Base-by-base conservation (phyloP, 108 stramenopile genomes). In the Nitzschia sp. region DNA sequence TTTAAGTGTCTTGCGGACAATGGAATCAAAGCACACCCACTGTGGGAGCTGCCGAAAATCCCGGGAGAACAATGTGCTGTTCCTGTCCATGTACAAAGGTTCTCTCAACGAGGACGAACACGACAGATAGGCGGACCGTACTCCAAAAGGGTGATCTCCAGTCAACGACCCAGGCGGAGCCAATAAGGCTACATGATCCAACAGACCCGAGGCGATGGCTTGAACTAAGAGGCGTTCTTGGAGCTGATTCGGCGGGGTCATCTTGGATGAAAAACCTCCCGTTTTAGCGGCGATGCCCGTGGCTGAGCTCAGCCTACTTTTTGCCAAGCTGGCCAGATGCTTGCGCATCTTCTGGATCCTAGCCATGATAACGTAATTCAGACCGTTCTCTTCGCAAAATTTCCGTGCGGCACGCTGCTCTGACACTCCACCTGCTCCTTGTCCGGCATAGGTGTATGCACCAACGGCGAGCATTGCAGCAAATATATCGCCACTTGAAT, bases 301-400 rank as follows among this genome's bases (percentile, higher is more conserved):
- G 1, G 90, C 88, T 63, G 77, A 65, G 11, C 77, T 76, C 21
- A 92, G 62, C 45, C 95, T 83, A 29, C 66, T 77, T 68, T 83
- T 90, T 33, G 86, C 88, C n/a, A 95, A 70, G 56, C 75, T 73
- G 25, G 90, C 87, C 8, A 96, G 68, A 66, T 96, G 95, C 19
- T 64, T 56, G 36, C 92, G 71, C 86, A 96, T 92, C 64, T 93
- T 93, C 27, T 89, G 80, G 57, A 93, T 89, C 35, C 95, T 64
- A 48, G 77, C 71, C 92, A 96, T 92, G 24, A 93, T 75, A 0
- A 82, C 82, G 19, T 65, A 64, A 66, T 89, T 78, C 30, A 96
- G 66, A 28, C 92, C 88, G 68, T 96, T 92, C 69, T 91, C 88
- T 38, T 89, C 86, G 66, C 95, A 96, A 67, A 96, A 96, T 35